phyloP scores from a whole-genome alignment of 2,329 filamentous ascomycete genomes.

The Botrytis fragariae region DNA sequence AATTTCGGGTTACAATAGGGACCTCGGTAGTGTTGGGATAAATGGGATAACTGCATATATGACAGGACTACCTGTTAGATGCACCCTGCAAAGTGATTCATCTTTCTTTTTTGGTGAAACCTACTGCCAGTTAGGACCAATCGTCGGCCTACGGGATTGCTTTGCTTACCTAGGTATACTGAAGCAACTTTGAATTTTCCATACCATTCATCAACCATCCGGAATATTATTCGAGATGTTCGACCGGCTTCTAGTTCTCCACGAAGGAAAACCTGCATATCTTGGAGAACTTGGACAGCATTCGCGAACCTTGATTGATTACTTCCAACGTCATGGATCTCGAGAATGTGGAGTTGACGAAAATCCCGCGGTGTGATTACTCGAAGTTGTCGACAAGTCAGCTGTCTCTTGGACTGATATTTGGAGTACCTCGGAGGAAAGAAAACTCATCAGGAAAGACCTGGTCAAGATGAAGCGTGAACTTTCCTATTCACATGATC shows the following conservation, averaged over 20 bases:
- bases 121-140: no score
- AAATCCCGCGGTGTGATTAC: conserved; percentile 75
- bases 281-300: conserved; percentile 65
- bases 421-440: conserved; percentile 60
- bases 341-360: conserved; percentile 60
- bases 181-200: no score
- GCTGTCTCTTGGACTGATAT: conserved; percentile 49
- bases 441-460: conserved; percentile 43
- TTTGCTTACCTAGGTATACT: no score
- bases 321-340: conserved; percentile 71
- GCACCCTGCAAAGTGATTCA: no score
- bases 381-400: conserved; percentile 47
- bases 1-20: no score
- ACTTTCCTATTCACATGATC: conserved; percentile 23
- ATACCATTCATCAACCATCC: conserved; percentile 88
- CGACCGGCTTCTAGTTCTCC: conserved; percentile 73
- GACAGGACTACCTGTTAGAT: no score
- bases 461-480: background rate
- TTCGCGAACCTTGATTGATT: conserved; percentile 42
- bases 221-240: conserved; percentile 90
- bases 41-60: no score
- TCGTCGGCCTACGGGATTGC: no score
- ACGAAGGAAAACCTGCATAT: conserved; percentile 73
- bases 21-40: no score
- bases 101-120: no score